Conservation (phyloP, 805 yeast genomes). For the Priceomyces haplophilus region DNA sequence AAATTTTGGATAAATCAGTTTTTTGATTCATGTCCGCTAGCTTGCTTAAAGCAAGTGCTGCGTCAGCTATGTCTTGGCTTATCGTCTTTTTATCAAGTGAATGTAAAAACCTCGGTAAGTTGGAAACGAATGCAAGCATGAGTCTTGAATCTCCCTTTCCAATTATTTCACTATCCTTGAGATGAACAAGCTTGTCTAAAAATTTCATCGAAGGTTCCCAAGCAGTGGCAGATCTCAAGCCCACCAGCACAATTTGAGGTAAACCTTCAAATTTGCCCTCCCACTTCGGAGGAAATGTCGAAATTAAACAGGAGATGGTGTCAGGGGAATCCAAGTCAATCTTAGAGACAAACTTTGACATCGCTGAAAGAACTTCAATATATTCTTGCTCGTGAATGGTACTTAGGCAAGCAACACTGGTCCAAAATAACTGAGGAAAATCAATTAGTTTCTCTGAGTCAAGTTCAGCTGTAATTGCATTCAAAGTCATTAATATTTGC, state of each 20-base stretch:
- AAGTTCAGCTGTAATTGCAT: conserved; percentile 85
- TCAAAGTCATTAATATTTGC: conserved; percentile 94
- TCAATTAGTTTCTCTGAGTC: conserved; percentile 75
- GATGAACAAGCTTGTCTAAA: conserved; percentile 63
- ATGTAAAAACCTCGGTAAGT: conserved; percentile 80
- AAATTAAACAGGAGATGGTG: conserved; percentile 74
- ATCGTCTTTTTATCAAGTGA: conserved; percentile 60
- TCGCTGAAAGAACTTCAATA: conserved; percentile 77
- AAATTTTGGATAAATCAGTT: conserved; percentile 62
- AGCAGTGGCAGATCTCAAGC: conserved; percentile 76
- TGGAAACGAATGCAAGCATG: conserved; percentile 68
- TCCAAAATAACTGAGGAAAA: conserved; percentile 95
- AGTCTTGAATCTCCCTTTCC: conserved; percentile 69
- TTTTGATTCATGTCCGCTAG: conserved; percentile 60
- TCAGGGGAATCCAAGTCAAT: conserved; percentile 84
- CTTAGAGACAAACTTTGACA: conserved; percentile 79
- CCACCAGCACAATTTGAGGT: conserved; percentile 74
- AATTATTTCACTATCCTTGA: conserved; percentile 72
- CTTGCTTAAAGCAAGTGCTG: conserved; percentile 44
- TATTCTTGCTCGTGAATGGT: conserved; percentile 93
- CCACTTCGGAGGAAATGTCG: conserved; percentile 94
- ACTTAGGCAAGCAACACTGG: conserved; percentile 83
- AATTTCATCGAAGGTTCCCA: conserved; percentile 74
- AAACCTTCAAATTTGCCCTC: conserved; percentile 91
- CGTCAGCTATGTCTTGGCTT: conserved; percentile 45